phyloP scores from a whole-genome alignment of 805 yeast genomes.

The Teunomyces kruisii region DNA sequence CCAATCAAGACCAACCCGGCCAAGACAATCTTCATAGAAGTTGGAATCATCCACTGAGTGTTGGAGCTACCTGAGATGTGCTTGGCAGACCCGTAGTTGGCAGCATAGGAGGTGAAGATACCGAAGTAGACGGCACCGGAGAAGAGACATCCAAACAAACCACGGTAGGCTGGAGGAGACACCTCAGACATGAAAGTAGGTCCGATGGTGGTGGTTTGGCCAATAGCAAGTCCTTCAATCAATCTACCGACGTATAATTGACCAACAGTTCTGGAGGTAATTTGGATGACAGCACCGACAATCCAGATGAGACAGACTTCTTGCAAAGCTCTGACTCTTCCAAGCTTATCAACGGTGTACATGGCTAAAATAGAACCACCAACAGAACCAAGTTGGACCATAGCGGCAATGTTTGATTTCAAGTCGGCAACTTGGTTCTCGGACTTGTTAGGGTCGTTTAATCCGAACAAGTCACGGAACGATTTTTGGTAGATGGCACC shows the following conservation, averaged over 20 bases:
- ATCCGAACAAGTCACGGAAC: slow-evolving; percentile 44
- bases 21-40: slow-evolving; percentile 45
- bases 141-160: slow-evolving; percentile 51
- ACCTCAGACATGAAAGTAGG: slow-evolving; percentile 56
- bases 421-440: slow-evolving; percentile 41
- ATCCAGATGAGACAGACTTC: slow-evolving; percentile 35
- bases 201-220: slow-evolving; percentile 58
- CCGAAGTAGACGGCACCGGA: slow-evolving; percentile 62
- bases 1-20: slow-evolving; percentile 46
- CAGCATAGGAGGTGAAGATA: slow-evolving; percentile 47
- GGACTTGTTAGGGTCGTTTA: slow-evolving; percentile 38
- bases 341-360: slow-evolving; percentile 49
- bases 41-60: slow-evolving; percentile 56
- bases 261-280: slow-evolving; percentile 45
- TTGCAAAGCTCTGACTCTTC: slow-evolving; percentile 51
- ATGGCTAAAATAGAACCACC: slow-evolving; percentile 54
- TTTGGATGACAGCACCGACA: slow-evolving; percentile 47
- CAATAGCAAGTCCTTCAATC: slow-evolving; percentile 55
- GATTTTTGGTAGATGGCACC: slow-evolving; percentile 46
- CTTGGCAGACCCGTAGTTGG: slow-evolving; percentile 52
- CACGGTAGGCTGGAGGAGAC: slow-evolving; percentile 53
- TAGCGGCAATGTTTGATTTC: slow-evolving; percentile 53
- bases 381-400: slow-evolving; percentile 58
- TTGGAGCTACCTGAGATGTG: slow-evolving; percentile 37
- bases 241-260: slow-evolving; percentile 58